A percentile compares a stretch with the other conserved stretches of the same genome.
Evolutionary conservation across 768 basidiomycete genomes (phyloP).

Genomic region (Pseudohyphozyma bogoriensis): DNA sequence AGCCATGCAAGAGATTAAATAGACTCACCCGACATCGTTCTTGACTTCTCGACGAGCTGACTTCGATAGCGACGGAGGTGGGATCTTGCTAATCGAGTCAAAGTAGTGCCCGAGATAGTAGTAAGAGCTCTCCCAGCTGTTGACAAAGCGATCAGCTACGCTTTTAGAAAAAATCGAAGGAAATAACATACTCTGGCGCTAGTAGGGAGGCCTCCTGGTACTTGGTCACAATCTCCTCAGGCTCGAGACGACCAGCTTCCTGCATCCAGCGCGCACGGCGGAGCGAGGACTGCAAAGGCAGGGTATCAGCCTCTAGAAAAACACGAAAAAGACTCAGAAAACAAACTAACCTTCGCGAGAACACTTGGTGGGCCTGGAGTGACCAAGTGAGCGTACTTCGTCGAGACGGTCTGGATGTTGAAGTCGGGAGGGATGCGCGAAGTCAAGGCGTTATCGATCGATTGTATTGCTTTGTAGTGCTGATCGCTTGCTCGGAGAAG

Average conservation of each 20-base stretch:
- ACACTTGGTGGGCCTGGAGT: conserved; percentile 28
- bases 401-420: conserved; percentile 10
- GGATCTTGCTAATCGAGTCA: conserved; percentile 42
- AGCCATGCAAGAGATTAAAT: too few species aligned
- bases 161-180: background rate
- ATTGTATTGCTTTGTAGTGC: conserved; percentile 71
- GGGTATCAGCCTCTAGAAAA: background rate
- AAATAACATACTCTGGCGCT: conserved; percentile 36
- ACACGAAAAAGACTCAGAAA: background rate
- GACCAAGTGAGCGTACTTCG: conserved; percentile 30
- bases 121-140: conserved; percentile 70
- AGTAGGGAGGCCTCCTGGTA: conserved; percentile 39
- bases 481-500: conserved; percentile 69
- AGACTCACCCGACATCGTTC: too few species aligned
- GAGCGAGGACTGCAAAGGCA: conserved; percentile 41
- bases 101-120: conserved; percentile 84
- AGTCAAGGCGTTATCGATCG: conserved; percentile 59
- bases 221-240: conserved; percentile 51
- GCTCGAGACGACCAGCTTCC: conserved; percentile 72
- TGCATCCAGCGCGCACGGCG: conserved; percentile 86
- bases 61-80: background rate
- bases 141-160: background rate
- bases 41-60: too few species aligned
- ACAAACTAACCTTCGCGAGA: conserved; percentile 57
- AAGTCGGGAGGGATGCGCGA: conserved; percentile 2